phyloP scores from a whole-genome alignment of 768 basidiomycete genomes.

The Tylopilus intermedius region DNA sequence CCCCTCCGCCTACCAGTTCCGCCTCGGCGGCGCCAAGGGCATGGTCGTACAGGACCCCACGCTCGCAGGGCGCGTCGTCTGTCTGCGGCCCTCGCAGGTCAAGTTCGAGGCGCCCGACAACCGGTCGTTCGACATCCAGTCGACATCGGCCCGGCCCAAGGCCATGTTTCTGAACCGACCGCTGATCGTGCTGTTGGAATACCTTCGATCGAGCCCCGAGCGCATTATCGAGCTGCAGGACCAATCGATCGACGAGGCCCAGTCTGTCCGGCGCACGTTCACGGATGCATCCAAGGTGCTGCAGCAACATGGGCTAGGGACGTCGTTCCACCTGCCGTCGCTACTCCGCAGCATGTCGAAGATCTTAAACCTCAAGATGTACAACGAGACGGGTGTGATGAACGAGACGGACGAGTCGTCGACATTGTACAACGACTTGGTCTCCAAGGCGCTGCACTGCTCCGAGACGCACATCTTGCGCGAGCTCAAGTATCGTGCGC shows the following conservation, averaged over 20 bases:
- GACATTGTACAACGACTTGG: slow-evolving; percentile 32
- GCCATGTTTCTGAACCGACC: slow-evolving; percentile 44
- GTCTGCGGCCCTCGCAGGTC: slow-evolving; percentile 41
- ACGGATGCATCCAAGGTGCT: slow-evolving; percentile 35
- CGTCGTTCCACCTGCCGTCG: slow-evolving; percentile 42
- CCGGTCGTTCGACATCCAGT: slow-evolving; percentile 44
- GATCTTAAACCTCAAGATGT: slow-evolving; percentile 29
- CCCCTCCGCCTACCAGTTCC: slow-evolving; percentile 43
- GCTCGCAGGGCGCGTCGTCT: slow-evolving; percentile 33
- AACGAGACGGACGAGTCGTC: not conserved
- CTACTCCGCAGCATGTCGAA: slow-evolving; percentile 35
- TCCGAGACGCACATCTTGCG: slow-evolving; percentile 44
- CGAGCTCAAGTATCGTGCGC: slow-evolving; percentile 47
- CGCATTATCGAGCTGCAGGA: slow-evolving; percentile 38
- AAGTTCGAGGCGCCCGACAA: slow-evolving; percentile 41
- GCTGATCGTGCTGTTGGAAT: slow-evolving; percentile 45
- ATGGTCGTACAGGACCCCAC: slow-evolving; percentile 42
- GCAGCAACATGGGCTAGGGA: slow-evolving; percentile 41
- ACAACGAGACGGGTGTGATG: slow-evolving; percentile 2
- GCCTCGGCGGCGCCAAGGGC: slow-evolving; percentile 45
- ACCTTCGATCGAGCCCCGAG: slow-evolving; percentile 33
- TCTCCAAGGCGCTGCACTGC: slow-evolving; percentile 35
- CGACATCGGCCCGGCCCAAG: slow-evolving; percentile 41
- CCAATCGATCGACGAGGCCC: slow-evolving; percentile 34
- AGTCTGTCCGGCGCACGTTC: slow-evolving; percentile 33